Conservation (phyloP, 2,329 filamentous ascomycete species). For the Trichoderma asperellum region DNA sequence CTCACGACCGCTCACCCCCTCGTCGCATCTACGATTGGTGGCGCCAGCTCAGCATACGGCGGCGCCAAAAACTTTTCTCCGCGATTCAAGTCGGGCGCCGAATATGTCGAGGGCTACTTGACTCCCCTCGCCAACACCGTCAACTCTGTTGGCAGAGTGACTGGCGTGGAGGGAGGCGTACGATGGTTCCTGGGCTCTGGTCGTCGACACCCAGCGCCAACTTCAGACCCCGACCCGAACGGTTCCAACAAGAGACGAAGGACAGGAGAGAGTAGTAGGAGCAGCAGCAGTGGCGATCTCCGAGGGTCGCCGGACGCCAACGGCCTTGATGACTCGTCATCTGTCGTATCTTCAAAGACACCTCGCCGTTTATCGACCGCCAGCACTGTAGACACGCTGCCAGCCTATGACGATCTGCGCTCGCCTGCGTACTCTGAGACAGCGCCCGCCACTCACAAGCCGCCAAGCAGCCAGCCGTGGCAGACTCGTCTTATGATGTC, state of each 20-base stretch:
- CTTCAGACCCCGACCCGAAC: constrained; percentile 52
- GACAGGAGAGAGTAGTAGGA: constrained; percentile 48
- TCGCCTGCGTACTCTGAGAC: constrained; percentile 76
- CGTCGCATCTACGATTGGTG: constrained; percentile 81
- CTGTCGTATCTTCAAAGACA: constrained; percentile 36
- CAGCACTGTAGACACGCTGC: constrained; percentile 74
- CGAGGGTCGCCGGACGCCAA: constrained; percentile 31
- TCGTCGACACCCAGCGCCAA: constrained; percentile 51
- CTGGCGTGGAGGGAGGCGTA: constrained; percentile 84
- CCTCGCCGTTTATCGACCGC: constrained; percentile 63
- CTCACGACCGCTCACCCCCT: constrained; percentile 87
- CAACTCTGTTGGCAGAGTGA: constrained; percentile 78
- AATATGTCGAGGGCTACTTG: constrained; percentile 87
- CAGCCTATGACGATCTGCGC: constrained; percentile 79
- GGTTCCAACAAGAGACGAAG: constrained; percentile 61
- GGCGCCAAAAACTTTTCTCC: constrained; percentile 90
- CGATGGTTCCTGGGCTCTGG: constrained; percentile 76
- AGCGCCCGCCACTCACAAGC: constrained; percentile 40
- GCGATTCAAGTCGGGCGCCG: constrained; percentile 83
- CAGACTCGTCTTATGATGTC: constrained; percentile 85
- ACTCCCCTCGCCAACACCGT: constrained; percentile 86
- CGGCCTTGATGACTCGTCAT: constrained; percentile 35
- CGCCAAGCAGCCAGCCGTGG: constrained; percentile 58
- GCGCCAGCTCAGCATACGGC: constrained; percentile 82
- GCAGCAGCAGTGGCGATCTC: constrained; percentile 31